phyloP scores from a whole-genome alignment of 208 protist genomes.

The Trypanosoma rangeli region DNA sequence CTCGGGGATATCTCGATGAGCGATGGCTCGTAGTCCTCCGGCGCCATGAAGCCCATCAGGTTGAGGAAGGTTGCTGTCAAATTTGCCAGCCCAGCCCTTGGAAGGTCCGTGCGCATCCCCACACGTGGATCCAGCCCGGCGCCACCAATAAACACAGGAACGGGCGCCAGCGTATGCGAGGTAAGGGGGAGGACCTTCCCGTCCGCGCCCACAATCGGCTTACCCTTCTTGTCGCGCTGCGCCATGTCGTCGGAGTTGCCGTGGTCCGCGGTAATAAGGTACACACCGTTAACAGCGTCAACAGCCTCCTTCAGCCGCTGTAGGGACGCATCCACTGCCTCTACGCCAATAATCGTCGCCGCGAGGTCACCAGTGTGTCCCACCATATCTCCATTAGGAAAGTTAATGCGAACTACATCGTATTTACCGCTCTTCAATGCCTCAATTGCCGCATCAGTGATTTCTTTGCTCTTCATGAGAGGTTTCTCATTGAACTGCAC shows the following conservation, averaged over 20 bases:
- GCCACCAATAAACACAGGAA: slow-evolving; percentile 92
- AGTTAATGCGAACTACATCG: slow-evolving; percentile 94
- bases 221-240: slow-evolving; percentile 93
- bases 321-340: slow-evolving; percentile 89
- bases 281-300: slow-evolving; percentile 81
- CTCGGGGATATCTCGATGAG: slow-evolving; percentile 50
- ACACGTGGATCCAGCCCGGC: slow-evolving; percentile 77
- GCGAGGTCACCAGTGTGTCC: slow-evolving; percentile 94
- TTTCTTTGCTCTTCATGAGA: slow-evolving; percentile 93
- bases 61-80: slow-evolving; percentile 95
- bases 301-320: slow-evolving; percentile 81
- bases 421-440: slow-evolving; percentile 90
- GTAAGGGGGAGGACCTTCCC: slow-evolving; percentile 86
- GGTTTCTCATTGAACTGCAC: slow-evolving; percentile 94
- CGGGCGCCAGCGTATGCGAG: slow-evolving; percentile 92
- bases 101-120: slow-evolving; percentile 83
- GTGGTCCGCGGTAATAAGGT: slow-evolving; percentile 94
- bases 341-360: slow-evolving; percentile 73
- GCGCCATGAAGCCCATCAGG: slow-evolving; percentile 91
- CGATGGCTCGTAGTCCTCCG: slow-evolving; percentile 86
- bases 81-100: slow-evolving; percentile 89
- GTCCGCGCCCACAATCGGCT: slow-evolving; percentile 64
- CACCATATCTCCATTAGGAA: slow-evolving; percentile 96
- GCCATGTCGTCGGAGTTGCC: slow-evolving; percentile 96
- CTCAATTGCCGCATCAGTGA: slow-evolving; percentile 88